These are phyloP conservation scores for Penicillium mononematosum DNA, from an alignment of 495 filamentous ascomycete species.

Conservation along the genomic window DNA sequence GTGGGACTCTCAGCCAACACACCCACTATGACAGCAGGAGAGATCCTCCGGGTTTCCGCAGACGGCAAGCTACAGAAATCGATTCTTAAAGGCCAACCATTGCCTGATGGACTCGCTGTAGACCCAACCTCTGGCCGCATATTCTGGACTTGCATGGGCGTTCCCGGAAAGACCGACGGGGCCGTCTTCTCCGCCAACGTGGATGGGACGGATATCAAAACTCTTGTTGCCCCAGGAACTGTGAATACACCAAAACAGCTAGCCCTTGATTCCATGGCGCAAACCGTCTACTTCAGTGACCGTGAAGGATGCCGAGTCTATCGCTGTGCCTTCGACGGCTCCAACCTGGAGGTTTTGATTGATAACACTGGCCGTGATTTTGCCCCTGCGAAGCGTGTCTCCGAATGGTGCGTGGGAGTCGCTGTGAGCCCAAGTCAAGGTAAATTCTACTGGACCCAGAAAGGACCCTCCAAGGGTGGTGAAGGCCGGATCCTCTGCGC, in stretches of 20 bases:
- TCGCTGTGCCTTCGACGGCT: constrained; percentile 47
- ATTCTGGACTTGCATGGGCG: constrained; percentile 55
- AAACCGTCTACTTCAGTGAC: constrained; percentile 52
- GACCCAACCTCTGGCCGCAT: constrained; percentile 32
- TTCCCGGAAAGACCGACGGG: constrained; percentile 41
- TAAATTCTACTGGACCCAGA: constrained; percentile 59
- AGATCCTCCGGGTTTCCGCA: constrained; percentile 23
- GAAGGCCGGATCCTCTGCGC: constrained; percentile 51
- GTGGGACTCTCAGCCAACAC: constrained; percentile 26
- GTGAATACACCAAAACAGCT: constrained; percentile 56
- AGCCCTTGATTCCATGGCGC: constrained; percentile 27
- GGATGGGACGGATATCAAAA: constrained; percentile 37
- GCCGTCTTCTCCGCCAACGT: constrained; percentile 40
- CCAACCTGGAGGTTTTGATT: constrained; percentile 39
- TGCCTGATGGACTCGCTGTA: constrained; percentile 51
- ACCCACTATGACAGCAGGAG: constrained; percentile 19
- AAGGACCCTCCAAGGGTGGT: constrained; percentile 49
- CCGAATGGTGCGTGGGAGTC: constrained; percentile 35
- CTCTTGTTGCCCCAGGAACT: constrained; percentile 33
- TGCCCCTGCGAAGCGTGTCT: constrained; percentile 19
- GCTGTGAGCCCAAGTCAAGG: constrained; percentile 26
- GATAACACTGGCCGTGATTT: constrained; percentile 27
- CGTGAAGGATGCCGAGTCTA: constrained; percentile 52
- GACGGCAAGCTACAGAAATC: constrained; percentile 17
- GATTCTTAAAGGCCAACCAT: constrained; percentile 28